Base-by-base conservation (phyloP, 2,329 filamentous ascomycete genomes). In the Fusarium clavum region DNA sequence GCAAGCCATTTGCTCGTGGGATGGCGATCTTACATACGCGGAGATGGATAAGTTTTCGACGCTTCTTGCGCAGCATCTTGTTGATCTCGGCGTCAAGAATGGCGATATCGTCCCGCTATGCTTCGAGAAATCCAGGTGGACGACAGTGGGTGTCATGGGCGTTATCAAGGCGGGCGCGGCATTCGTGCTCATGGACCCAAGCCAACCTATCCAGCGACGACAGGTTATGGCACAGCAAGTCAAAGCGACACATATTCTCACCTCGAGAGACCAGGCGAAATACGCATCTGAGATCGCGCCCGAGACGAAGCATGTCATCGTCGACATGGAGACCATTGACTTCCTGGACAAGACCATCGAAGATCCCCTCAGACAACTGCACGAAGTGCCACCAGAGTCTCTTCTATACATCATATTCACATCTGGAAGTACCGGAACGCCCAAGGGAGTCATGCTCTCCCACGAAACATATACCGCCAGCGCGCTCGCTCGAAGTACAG, bases 361-460 rank as follows among this genome's bases (percentile, higher is more conserved):
- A 18, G 65, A 61, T 30, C 62, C 64, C 10, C 61, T 67, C 6
- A 70, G 47, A 38, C 68, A 53, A 12, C 72, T 83, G 2, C 81
- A 81, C 0, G 51, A 61, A 0, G 81, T 85, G n/a, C 77, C 89
- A 5, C 69, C 83, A 4, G 75, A 76, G 8, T 77, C 80, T 2
- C 80, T 83, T 11, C 80, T 85, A 34, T 86, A 86, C 64, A 86
- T 90, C 71, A 89, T 90, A 73, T 91, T 90, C 75, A 91, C 88
- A 13, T 90, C 88, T 1, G 88, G 88, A 16, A 90, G 87, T 63
- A 91, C 89, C 0, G 88, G 89, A 9, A 85, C 84, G 62, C 89
- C 88, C 3, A 91, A 91, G 79, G 89, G 88, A 24, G 88, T 90
- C 6, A 81, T 90, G 47, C 80, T 85, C 60, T 81, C 81, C 3